Percentiles rank a stretch among this genome's conserved stretches.
These are phyloP conservation scores for Aspergillus uvarum DNA, from an alignment of 2,329 filamentous ascomycete genomes.

Conservation along the genomic window DNA sequence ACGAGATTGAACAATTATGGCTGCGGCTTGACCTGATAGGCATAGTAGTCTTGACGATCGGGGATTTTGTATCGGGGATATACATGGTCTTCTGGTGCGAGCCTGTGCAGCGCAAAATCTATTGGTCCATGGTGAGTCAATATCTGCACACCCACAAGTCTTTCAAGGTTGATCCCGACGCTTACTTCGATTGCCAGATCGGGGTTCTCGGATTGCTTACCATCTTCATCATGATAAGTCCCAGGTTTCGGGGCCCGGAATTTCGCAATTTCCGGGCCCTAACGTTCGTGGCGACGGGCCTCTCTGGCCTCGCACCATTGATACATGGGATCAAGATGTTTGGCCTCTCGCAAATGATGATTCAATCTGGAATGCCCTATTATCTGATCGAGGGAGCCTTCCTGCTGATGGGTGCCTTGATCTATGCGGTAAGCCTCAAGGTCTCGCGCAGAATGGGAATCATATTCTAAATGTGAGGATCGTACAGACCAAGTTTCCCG, in stretches of 20 bases:
- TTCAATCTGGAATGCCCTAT: constrained; percentile 23
- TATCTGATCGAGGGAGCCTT: constrained; percentile 18
- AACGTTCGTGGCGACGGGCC: constrained; percentile 10
- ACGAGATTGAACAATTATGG: constrained; percentile 23
- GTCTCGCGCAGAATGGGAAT: constrained; percentile 8
- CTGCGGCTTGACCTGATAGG: constrained; percentile 24
- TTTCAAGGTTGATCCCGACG: background rate
- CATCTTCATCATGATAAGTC: constrained; percentile 4
- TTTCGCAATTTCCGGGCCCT: constrained; percentile 9
- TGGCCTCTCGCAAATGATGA: constrained; percentile 29
- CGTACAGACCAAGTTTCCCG: constrained; percentile 19
- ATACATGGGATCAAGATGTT: constrained; percentile 28
- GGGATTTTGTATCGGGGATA: constrained; percentile 13
- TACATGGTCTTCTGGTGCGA: constrained; percentile 15
- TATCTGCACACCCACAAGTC: background rate
- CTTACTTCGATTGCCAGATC: constrained; percentile 3
- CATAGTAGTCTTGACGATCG: constrained; percentile 19
- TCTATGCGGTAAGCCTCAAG: constrained; percentile 28
- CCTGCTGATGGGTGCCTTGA: constrained; percentile 25
- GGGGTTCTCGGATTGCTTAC: constrained; percentile 7
- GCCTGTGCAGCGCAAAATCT: constrained; percentile 6
- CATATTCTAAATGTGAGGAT: background rate
- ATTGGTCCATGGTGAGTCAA: constrained; percentile 13
- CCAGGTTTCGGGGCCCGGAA: constrained; percentile 8
- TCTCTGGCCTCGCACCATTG: constrained; percentile 9